Evolutionary conservation across 129 eudicot species (phyloP).

Genomic region (Heracleum sosnowskyi): DNA sequence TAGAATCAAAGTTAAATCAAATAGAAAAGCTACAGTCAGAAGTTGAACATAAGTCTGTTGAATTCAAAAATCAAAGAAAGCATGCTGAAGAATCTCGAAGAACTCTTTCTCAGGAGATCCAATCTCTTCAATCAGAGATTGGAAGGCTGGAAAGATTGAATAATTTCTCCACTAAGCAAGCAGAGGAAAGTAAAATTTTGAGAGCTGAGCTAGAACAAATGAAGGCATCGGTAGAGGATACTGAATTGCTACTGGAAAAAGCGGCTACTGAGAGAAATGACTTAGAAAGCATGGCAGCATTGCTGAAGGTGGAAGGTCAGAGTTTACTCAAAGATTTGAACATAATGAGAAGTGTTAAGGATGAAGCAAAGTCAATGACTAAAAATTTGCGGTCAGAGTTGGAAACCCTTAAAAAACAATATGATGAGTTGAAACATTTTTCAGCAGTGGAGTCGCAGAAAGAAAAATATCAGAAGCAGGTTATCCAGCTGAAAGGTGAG

Average conservation of each 20-base stretch:
- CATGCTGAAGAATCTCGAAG: constrained; percentile 31
- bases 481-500: constrained; percentile 49
- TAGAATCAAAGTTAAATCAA: constrained; percentile 32
- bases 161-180: constrained; percentile 18
- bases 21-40: constrained; percentile 40
- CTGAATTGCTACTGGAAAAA: constrained; percentile 26
- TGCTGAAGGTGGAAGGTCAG: constrained; percentile 40
- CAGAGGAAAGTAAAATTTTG: constrained; percentile 26
- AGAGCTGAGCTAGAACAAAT: constrained; percentile 35
- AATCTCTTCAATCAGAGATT: constrained; percentile 28
- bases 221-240: constrained; percentile 28
- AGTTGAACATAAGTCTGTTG: constrained; percentile 33
- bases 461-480: constrained; percentile 56
- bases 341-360: constrained; percentile 30
- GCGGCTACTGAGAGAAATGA: constrained; percentile 30
- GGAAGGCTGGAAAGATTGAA: constrained; percentile 33
- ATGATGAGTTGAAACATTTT: constrained; percentile 39
- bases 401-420: constrained; percentile 44
- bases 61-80: constrained; percentile 38
- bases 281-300: constrained; percentile 29
- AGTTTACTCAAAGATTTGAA: constrained; percentile 32
- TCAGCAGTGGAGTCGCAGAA: constrained; percentile 42
- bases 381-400: constrained; percentile 43
- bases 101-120: constrained; percentile 27
- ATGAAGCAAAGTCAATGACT: constrained; percentile 44